Evolutionary conservation across 306 rosid species (phyloP).

Genomic region (Quillaja saponaria): DNA sequence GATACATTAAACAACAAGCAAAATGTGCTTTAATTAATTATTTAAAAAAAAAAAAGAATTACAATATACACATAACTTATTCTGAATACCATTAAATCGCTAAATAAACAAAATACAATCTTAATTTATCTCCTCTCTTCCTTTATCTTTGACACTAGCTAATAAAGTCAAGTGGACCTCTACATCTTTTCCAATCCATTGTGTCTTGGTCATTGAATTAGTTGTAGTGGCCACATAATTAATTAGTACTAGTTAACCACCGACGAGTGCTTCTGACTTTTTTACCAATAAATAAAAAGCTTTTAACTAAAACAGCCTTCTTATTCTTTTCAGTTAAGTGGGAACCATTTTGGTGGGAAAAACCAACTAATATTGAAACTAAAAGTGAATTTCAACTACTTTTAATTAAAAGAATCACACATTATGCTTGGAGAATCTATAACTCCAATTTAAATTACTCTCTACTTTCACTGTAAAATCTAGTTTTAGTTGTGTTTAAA

Average conservation of each 20-base stretch:
- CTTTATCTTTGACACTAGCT: no score
- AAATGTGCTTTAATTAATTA: neutral
- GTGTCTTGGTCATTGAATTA: neutral
- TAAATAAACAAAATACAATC: no score
- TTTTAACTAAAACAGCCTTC: constrained; percentile 21
- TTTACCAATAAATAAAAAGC: constrained; percentile 28
- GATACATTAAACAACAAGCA: neutral
- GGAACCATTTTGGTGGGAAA: constrained; percentile 26
- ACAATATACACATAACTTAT: no score
- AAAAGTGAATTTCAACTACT: constrained; percentile 25
- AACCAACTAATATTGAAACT: constrained; percentile 8
- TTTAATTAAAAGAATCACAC: no score
- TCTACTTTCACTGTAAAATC: no score
- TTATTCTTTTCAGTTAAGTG: constrained; percentile 41
- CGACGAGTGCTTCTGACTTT: constrained; percentile 35
- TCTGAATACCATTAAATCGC: constrained; percentile 11
- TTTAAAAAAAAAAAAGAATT: constrained; percentile 12
- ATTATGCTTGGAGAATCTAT: no score
- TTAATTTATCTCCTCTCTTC: no score
- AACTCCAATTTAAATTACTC: no score
- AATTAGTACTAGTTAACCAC: constrained; percentile 22
- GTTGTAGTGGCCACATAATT: constrained; percentile 24
- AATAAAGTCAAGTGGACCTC: no score
- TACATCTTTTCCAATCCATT: no score
- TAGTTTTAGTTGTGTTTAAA: no score